Base-by-base conservation (phyloP, 352 stramenopile genomes). In the Phytophthora pini region DNA sequence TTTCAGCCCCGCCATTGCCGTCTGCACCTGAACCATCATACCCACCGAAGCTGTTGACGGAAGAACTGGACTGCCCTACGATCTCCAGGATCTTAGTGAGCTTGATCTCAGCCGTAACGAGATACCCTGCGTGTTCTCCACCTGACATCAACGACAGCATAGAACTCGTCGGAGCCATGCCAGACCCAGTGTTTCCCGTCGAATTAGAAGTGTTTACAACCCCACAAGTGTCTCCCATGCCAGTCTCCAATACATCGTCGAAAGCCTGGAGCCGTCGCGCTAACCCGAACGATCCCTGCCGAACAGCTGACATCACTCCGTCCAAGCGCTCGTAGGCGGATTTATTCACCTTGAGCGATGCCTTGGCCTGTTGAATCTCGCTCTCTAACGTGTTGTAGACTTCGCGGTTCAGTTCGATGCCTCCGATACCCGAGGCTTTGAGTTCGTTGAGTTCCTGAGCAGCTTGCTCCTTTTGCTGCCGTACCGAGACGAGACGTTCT, bases 331-430 rank as follows among this genome's bases (percentile, higher is more conserved):
- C 87, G 57, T 80, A 89, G 13, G 83, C 85, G 0, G 81, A 80
- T 61, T 93, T 93, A 68, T 92, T 93, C 32, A 90, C 70, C 56
- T 93, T 95, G 38, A 92, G 65, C 3, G 79, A 74, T 17, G 75
- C 77, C 52, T 92, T 89, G 7, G 82, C 80, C 34, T 91, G 79
- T 56, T 88, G 80, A 60, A 94, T 92, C 52, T 93, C 84, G 48
- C 65, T 84, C 46, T 93, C 84, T 9, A 93, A 68, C 11, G 82
- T 85, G 52, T 90, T 93, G 70, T 91, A 93, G 32, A 93, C 82
- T 64, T 94, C 85, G 9, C 85, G 82, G 11, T 90, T 92, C 51
- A 94, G 77, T 49, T 92, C 83, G 15, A 90, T 90, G 29, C 77
- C 81, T 47, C 84, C 84, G 34, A 89, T 89, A 10, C 84, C 84